Conservation (phyloP, 1,284 basidiomycete genomes). For the Tilletia horrida region DNA sequence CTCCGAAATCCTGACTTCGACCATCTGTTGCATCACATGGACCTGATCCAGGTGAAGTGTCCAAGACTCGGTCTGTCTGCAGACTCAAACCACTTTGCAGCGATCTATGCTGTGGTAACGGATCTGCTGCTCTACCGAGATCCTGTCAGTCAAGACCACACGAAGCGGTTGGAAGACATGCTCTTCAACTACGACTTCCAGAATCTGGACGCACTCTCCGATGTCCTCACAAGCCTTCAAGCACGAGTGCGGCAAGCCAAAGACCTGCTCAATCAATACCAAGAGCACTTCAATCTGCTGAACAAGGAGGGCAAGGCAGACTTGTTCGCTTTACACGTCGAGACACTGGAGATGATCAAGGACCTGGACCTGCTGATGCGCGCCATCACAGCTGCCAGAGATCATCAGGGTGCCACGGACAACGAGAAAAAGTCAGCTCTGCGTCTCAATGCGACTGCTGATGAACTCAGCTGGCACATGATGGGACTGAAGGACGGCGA, state of each 20-base stretch:
- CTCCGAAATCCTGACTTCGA: slow-evolving; percentile 57
- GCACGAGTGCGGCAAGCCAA: slow-evolving; percentile 64
- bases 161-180: slow-evolving; percentile 65
- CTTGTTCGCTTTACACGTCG: slow-evolving; percentile 68
- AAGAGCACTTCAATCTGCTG: slow-evolving; percentile 54
- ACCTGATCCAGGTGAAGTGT: slow-evolving; percentile 74
- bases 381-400: slow-evolving; percentile 78
- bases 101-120: slow-evolving; percentile 82
- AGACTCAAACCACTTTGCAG: slow-evolving; percentile 77
- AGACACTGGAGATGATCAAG: slow-evolving; percentile 71
- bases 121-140: slow-evolving; percentile 84
- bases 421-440: slow-evolving; percentile 76
- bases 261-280: slow-evolving; percentile 31
- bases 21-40: slow-evolving; percentile 78
- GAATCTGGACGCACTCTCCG: slow-evolving; percentile 68
- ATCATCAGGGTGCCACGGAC: slow-evolving; percentile 56
- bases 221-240: slow-evolving; percentile 73
- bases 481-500: slow-evolving; percentile 67
- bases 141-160: slow-evolving; percentile 60
- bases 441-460: slow-evolving; percentile 74
- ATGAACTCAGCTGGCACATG: slow-evolving; percentile 92
- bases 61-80: slow-evolving; percentile 77
- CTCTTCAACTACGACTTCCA: slow-evolving; percentile 87
- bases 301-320: slow-evolving; percentile 61
- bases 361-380: slow-evolving; percentile 84